Base-by-base conservation (phyloP, 2,329 filamentous ascomycete species). In the Parascedosporium putredinis region DNA sequence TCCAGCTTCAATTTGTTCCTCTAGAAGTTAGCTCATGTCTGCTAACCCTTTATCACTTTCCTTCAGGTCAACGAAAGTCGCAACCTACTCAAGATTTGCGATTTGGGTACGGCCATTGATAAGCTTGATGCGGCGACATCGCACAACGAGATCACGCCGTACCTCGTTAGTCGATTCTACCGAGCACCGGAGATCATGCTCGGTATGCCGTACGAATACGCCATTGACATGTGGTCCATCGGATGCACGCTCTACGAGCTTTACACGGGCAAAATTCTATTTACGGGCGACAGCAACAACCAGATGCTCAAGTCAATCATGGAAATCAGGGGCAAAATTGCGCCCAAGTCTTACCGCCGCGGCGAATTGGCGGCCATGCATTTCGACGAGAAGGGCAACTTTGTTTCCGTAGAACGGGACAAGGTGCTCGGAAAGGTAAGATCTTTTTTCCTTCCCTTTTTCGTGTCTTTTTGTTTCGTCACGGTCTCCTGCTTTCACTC, bases 241-340 rank as follows among this genome's bases (percentile, higher is more conserved):
- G 94, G 93, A 33, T 98, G 93, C 68, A 98, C 93, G 0, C 74
- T 97, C 25, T 98, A 95, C 65, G 93, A 98, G 68, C 74, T 98
- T 36, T 97, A 95, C 70, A 97, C 93, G 0, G 93, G 93, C 60
- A 95, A 96, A 65, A 97, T 98, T 51, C 74, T 98, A 27, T 98
- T 98, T 64, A 89, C 88, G 1, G 93, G 93, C 52, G 81, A 87
- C 55, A 93, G 88, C 69, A 98, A 98, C 72, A 98, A 98, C 62
- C 89, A 95, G 69, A 98, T 98, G 93, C 79, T 98, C 53, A 86
- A 88, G 55, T 84, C 86, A 18, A 95, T 98, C 58, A 95, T 96
- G 83, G 91, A 98, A 63, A 89, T 91, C 58, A 83, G 94, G 45
- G 93, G 93, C 60, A 94, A 90, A 66, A 83, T 96, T 55, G 90